phyloP scores from a whole-genome alignment of 2,329 filamentous ascomycete genomes.

The Nemania sp. region DNA sequence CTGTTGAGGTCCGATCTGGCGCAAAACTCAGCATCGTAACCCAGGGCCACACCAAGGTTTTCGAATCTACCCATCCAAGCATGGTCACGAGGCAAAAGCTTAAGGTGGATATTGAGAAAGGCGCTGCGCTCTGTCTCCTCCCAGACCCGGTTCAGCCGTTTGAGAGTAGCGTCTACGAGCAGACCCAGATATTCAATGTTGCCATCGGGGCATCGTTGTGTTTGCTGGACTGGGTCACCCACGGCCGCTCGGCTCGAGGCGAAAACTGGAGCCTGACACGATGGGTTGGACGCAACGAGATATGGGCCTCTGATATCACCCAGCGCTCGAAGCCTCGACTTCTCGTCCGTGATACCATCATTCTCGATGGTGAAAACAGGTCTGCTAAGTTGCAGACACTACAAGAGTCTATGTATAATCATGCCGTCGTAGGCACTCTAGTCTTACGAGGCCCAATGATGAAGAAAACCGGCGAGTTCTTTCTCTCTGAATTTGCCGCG shows the following conservation, averaged over 20 bases:
- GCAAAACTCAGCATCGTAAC: slow-evolving; percentile 71
- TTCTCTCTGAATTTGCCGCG: slow-evolving; percentile 76
- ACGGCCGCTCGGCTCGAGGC: slow-evolving; percentile 80
- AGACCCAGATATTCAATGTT: slow-evolving; percentile 77
- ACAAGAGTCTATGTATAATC: slow-evolving; percentile 69
- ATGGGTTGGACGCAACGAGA: slow-evolving; percentile 86
- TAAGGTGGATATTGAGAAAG: slow-evolving; percentile 53
- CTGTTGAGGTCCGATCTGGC: slow-evolving; percentile 64
- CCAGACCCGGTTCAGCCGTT: slow-evolving; percentile 96
- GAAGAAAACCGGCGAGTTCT: slow-evolving; percentile 69
- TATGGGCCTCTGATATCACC: slow-evolving; percentile 60
- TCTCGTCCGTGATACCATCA: slow-evolving; percentile 82
- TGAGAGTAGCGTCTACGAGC: slow-evolving; percentile 79
- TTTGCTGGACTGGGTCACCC: slow-evolving; percentile 91
- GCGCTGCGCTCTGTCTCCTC: slow-evolving; percentile 66
- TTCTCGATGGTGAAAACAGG: slow-evolving; percentile 64
- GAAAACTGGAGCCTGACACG: slow-evolving; percentile 84
- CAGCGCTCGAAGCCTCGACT: slow-evolving; percentile 56
- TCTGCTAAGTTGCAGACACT: slow-evolving; percentile 48
- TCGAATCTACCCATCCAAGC: slow-evolving; percentile 70
- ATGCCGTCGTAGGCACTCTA: slow-evolving; percentile 82
- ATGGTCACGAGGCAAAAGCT: slow-evolving; percentile 63
- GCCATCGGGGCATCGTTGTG: slow-evolving; percentile 67
- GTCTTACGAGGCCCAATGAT: slow-evolving; percentile 78
- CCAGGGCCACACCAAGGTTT: slow-evolving; percentile 91